A percentile compares a stretch with the other conserved stretches of the same genome.
Evolutionary conservation across 2,329 filamentous ascomycete species (phyloP).

Genomic region (Nannizziopsis barbatae): DNA sequence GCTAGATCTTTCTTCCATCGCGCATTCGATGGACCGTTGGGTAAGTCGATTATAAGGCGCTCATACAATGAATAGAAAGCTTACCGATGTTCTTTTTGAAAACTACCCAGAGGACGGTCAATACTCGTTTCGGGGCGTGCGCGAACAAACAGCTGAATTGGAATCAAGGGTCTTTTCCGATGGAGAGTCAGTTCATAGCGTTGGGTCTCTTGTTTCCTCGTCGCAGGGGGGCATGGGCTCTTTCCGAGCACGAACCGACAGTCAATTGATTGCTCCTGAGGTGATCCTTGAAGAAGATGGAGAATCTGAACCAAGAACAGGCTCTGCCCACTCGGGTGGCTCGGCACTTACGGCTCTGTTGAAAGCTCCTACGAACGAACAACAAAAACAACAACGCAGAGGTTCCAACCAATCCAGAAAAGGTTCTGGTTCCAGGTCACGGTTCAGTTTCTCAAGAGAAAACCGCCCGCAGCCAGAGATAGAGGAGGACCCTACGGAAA

Average conservation of each 20-base stretch:
- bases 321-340: conserved; percentile 28
- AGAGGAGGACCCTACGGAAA: conserved; percentile 1
- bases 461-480: neutral
- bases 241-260: conserved; percentile 18
- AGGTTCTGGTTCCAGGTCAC: neutral
- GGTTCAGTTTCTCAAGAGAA: neutral
- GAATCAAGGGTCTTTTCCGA: conserved; percentile 70
- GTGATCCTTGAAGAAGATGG: conserved; percentile 50
- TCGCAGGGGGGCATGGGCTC: conserved; percentile 7
- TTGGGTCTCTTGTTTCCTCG: conserved; percentile 19
- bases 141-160: conserved; percentile 77
- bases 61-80: no score
- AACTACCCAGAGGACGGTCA: conserved; percentile 52
- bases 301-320: conserved; percentile 43
- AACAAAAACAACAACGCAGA: neutral
- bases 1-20: conserved; percentile 37
- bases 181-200: conserved; percentile 20
- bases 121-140: conserved; percentile 63
- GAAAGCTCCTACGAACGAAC: conserved; percentile 12
- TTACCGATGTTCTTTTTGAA: no score
- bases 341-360: conserved; percentile 45
- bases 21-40: conserved; percentile 34
- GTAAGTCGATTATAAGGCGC: conserved; percentile 19
- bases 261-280: conserved; percentile 29
- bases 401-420: neutral